These are phyloP conservation scores for Trichophyton rubrum DNA, from an alignment of 2,329 filamentous ascomycete species.

Conservation along the genomic window DNA sequence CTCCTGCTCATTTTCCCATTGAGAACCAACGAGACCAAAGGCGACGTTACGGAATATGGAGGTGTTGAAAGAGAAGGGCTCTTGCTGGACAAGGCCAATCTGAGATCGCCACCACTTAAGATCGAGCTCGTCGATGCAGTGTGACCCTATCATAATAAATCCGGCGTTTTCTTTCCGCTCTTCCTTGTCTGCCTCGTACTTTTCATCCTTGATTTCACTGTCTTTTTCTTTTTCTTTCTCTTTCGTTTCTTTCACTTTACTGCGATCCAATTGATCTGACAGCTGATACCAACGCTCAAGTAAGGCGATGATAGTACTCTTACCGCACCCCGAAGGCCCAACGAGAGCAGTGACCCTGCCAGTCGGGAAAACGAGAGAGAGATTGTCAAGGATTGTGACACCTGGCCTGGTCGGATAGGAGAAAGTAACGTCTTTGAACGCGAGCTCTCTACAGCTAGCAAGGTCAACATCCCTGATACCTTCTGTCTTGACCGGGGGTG, in stretches of 20 bases:
- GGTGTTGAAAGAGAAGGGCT: constrained; percentile 56
- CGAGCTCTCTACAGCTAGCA: constrained; percentile 42
- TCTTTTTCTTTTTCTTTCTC: neutral
- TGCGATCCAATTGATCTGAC: constrained; percentile 2
- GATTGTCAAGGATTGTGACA: constrained; percentile 24
- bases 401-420: constrained; percentile 48
- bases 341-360: constrained; percentile 34
- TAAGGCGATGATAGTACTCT: constrained; percentile 34
- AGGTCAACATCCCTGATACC: constrained; percentile 40
- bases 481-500: constrained; percentile 18
- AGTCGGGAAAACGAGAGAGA: constrained; percentile 23
- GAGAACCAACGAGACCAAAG: constrained; percentile 38
- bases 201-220: neutral
- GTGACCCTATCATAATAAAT: constrained; percentile 42
- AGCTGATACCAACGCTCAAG: constrained; percentile 34
- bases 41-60: constrained; percentile 52
- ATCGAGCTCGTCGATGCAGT: constrained; percentile 44
- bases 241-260: neutral
- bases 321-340: constrained; percentile 35
- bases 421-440: constrained; percentile 54
- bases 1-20: constrained; percentile 25
- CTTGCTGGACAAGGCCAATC: constrained; percentile 56
- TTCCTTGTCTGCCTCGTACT: neutral
- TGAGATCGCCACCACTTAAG: constrained; percentile 47
- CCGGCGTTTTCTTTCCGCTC: constrained; percentile 24